phyloP scores from a whole-genome alignment of 2,329 filamentous ascomycete genomes.

The Fusarium metavorans region DNA sequence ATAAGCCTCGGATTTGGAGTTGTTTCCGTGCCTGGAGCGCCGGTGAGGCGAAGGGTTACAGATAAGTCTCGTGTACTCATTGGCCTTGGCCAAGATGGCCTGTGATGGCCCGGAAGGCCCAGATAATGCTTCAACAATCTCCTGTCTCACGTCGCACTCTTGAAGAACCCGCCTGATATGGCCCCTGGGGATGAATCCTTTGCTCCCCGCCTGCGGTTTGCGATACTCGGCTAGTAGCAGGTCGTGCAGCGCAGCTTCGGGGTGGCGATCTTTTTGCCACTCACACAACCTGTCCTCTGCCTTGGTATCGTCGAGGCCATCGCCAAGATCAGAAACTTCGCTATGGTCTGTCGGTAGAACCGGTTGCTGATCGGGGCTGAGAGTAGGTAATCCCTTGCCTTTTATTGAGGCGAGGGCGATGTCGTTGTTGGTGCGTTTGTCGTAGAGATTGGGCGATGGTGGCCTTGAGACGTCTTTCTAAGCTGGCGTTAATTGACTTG shows the following conservation, averaged over 20 bases:
- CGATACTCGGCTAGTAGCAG: conserved; percentile 5
- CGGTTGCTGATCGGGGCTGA: neutral
- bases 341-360: neutral
- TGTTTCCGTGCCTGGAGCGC: neutral
- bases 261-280: conserved; percentile 1
- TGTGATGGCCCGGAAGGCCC: neutral
- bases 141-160: neutral
- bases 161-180: neutral
- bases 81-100: neutral
- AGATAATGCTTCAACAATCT: neutral
- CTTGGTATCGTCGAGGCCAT: neutral
- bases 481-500: neutral
- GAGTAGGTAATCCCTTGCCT: neutral
- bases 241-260: neutral
- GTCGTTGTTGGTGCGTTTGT: neutral
- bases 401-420: neutral
- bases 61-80: neutral
- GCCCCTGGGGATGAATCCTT: conserved; percentile 5
- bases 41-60: neutral
- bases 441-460: neutral
- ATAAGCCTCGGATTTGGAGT: neutral
- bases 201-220: neutral
- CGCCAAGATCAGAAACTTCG: neutral
- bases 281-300: neutral
- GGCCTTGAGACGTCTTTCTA: neutral